Conservation (phyloP, 106 monocot genomes). For the Platanthera zijinensis region DNA sequence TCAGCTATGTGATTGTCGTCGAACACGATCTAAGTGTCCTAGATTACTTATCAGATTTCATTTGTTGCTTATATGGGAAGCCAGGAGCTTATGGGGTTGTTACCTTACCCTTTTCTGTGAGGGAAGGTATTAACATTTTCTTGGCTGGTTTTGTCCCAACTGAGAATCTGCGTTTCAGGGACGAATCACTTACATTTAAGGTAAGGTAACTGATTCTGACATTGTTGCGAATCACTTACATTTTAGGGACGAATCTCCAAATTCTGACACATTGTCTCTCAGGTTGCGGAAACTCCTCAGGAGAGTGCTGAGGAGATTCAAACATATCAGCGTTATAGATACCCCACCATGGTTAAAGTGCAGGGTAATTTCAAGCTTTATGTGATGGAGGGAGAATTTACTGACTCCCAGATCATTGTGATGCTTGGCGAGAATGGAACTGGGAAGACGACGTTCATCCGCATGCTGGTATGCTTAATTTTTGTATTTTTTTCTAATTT, state of each 20-base stretch:
- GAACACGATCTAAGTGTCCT: slow-evolving; percentile 99
- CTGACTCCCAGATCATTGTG: slow-evolving; percentile 98
- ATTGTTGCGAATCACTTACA: background rate
- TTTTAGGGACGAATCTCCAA: background rate
- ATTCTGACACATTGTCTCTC: slow-evolving; percentile 9
- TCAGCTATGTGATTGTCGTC: slow-evolving; percentile 98
- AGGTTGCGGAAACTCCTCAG: slow-evolving; percentile 97
- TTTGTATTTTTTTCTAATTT: background rate
- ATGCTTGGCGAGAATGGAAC: slow-evolving; percentile 99
- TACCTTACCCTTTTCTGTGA: slow-evolving; percentile 89
- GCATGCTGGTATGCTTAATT: slow-evolving; percentile 75
- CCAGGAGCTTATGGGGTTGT: slow-evolving; percentile 99
- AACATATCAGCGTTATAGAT: slow-evolving; percentile 87
- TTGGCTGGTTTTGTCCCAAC: slow-evolving; percentile 93
- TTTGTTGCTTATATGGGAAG: slow-evolving; percentile 96
- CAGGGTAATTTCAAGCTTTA: slow-evolving; percentile 88
- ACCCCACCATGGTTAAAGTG: slow-evolving; percentile 89
- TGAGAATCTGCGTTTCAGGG: slow-evolving; percentile 90
- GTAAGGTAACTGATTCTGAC: slow-evolving; percentile 5
- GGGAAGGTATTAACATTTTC: slow-evolving; percentile 99
- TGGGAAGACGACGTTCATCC: slow-evolving; percentile 98
- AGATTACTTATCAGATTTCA: slow-evolving; percentile 97
- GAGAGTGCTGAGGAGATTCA: slow-evolving; percentile 96
- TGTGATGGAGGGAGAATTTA: slow-evolving; percentile 88
- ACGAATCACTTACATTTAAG: slow-evolving; percentile 92